Percentiles rank a stretch among this genome's conserved stretches.
Conservation (phyloP, 805 yeast species). For the Metschnikowia peoriensis region DNA sequence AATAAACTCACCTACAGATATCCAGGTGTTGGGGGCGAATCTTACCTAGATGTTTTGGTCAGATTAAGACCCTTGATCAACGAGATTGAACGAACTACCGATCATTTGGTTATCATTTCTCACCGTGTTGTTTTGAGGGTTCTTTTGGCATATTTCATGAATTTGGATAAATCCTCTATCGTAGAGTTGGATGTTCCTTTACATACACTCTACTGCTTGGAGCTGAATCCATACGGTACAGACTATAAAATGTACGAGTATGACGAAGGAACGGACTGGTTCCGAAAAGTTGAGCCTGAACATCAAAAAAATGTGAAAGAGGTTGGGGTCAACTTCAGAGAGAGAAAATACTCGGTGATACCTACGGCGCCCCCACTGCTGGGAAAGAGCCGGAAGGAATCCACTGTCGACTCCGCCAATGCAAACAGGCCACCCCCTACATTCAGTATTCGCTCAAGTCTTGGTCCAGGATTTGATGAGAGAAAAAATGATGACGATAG, state of each 20-base stretch:
- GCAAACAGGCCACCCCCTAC: constrained; percentile 7
- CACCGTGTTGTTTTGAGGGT: constrained; percentile 92
- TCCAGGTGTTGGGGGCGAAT: constrained; percentile 97
- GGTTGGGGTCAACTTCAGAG: constrained; percentile 67
- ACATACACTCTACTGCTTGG: constrained; percentile 86
- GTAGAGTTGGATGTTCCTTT: constrained; percentile 91
- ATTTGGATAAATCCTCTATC: constrained; percentile 72
- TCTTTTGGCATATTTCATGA: constrained; percentile 83
- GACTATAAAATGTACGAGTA: constrained; percentile 89
- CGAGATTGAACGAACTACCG: constrained; percentile 88
- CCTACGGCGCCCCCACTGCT: constrained; percentile 67
- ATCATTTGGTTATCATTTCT: constrained; percentile 77
- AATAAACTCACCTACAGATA: constrained; percentile 85
- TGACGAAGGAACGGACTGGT: constrained; percentile 76
- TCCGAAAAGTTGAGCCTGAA: constrained; percentile 59
- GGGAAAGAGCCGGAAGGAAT: constrained; percentile 9
- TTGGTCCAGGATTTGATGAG: constrained; percentile 16
- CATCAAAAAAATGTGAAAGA: constrained; percentile 62
- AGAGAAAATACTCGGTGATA: constrained; percentile 68
- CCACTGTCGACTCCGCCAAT: constrained; percentile 1
- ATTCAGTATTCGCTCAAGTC: constrained; percentile 29
- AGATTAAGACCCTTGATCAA: constrained; percentile 86
- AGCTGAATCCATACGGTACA: constrained; percentile 93
- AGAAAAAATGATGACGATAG: constrained; percentile 9
- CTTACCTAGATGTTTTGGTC: constrained; percentile 89